These are phyloP conservation scores for Pichia sporocuriosa DNA, from an alignment of 805 yeast genomes.

Conservation along the genomic window DNA sequence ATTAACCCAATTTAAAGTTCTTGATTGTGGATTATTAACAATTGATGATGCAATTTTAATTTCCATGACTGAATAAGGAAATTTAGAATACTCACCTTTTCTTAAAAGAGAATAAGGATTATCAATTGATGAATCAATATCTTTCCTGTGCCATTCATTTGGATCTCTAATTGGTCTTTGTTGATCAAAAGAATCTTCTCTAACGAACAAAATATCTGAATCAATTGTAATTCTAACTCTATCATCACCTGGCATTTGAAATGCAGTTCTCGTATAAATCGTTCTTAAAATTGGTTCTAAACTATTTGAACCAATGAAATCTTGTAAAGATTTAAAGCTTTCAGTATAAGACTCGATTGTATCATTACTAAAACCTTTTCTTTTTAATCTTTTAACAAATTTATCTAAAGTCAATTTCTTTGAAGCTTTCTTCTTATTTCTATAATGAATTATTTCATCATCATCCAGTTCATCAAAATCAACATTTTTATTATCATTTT, in stretches of 20 bases:
- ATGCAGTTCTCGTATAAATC: slow-evolving; percentile 85
- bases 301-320: slow-evolving; percentile 54
- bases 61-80: slow-evolving; percentile 87
- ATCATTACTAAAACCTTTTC: slow-evolving; percentile 48
- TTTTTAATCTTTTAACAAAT: slow-evolving; percentile 53
- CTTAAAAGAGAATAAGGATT: slow-evolving; percentile 69
- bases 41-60: slow-evolving; percentile 47
- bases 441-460: slow-evolving; percentile 10
- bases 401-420: slow-evolving; percentile 34
- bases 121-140: slow-evolving; percentile 70
- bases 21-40: slow-evolving; percentile 44
- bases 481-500: slow-evolving; percentile 15
- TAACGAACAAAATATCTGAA: slow-evolving; percentile 76
- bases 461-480: slow-evolving; percentile 14
- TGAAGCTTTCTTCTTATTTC: slow-evolving; percentile 19
- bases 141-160: slow-evolving; percentile 82
- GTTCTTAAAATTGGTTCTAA: slow-evolving; percentile 85
- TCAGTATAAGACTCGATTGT: slow-evolving; percentile 45
- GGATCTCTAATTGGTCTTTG: slow-evolving; percentile 89
- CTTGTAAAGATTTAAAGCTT: slow-evolving; percentile 54
- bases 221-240: slow-evolving; percentile 86
- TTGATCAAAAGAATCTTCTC: slow-evolving; percentile 84
- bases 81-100: slow-evolving; percentile 77
- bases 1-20: slow-evolving; percentile 63
- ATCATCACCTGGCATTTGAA: slow-evolving; percentile 97